Evolutionary conservation across 257 asterid genomes (phyloP).

Genomic region (Cruciata laevipes): DNA sequence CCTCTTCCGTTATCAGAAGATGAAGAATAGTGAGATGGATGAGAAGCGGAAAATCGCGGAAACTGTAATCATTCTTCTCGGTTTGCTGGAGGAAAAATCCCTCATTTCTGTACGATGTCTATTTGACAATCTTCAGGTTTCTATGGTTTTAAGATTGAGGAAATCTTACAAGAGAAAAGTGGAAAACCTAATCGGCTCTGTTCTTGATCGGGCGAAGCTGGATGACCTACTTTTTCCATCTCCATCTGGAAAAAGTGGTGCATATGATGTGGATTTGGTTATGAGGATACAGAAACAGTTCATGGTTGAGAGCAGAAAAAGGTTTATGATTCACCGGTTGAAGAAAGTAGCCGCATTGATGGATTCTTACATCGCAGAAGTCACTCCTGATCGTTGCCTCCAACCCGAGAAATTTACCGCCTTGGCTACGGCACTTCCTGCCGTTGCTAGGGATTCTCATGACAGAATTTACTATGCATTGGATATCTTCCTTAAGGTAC

Average conservation of each 20-base stretch:
- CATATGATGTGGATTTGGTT: conserved; percentile 40
- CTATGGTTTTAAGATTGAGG: conserved; percentile 21
- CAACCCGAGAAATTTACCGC: conserved; percentile 37
- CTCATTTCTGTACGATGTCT: conserved; percentile 33
- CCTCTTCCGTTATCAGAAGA: conserved; percentile 33
- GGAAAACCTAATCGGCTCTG: conserved; percentile 40
- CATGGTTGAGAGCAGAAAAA: conserved; percentile 7
- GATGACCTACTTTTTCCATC: conserved; percentile 49
- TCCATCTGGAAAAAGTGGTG: conserved; percentile 21
- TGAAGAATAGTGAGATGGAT: conserved; percentile 16
- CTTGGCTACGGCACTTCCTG: conserved; percentile 38
- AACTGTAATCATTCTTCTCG: conserved; percentile 25
- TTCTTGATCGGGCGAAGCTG: conserved; percentile 50
- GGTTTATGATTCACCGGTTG: conserved; percentile 17
- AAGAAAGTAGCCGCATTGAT: conserved; percentile 43
- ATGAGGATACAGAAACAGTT: conserved; percentile 37
- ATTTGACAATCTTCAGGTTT: conserved; percentile 31
- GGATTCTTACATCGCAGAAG: conserved; percentile 49
- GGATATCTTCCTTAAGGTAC: conserved; percentile 51
- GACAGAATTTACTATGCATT: conserved; percentile 42
- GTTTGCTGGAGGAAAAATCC: conserved; percentile 24
- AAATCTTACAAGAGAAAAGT: conserved; percentile 21
- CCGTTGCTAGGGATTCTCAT: conserved; percentile 41
- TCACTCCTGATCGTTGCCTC: conserved; percentile 55
- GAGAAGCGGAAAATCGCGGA: conserved; percentile 29